A percentile compares a stretch with the other conserved stretches of the same genome.
These are phyloP conservation scores for Solanum peruvianum DNA, from an alignment of 257 asterid genomes.

Conservation along the genomic window DNA sequence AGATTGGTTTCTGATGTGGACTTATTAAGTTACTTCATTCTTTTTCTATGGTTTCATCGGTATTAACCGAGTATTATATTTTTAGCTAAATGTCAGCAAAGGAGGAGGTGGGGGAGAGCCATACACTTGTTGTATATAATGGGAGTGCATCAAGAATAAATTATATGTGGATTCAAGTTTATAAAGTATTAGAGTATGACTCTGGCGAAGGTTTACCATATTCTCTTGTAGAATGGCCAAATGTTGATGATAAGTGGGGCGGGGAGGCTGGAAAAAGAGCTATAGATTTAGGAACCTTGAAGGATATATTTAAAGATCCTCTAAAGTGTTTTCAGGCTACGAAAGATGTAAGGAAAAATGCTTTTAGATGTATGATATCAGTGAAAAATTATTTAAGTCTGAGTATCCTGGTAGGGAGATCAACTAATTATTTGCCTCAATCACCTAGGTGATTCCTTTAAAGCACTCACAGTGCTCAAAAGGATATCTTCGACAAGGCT, in stretches of 20 bases:
- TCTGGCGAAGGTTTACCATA: too few relatives aligned
- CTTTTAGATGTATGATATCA: slow-evolving; percentile 48
- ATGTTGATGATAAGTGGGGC: neutral
- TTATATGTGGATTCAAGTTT: too few relatives aligned
- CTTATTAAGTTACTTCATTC: too few relatives aligned
- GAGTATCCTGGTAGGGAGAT: slow-evolving; percentile 42
- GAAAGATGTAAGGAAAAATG: neutral
- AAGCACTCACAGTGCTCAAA: too few relatives aligned
- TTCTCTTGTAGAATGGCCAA: too few relatives aligned
- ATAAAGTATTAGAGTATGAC: too few relatives aligned
- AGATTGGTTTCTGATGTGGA: too few relatives aligned
- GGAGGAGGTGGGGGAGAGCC: neutral
- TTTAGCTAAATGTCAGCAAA: neutral
- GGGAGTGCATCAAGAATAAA: too few relatives aligned
- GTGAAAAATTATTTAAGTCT: slow-evolving; percentile 33
- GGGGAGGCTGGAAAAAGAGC: slow-evolving; percentile 68
- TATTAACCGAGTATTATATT: too few relatives aligned
- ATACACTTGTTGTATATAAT: neutral
- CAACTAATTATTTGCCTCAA: slow-evolving; percentile 48
- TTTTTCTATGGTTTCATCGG: neutral
- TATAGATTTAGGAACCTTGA: slow-evolving; percentile 26
- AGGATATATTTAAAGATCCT: neutral
- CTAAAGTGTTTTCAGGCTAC: too few relatives aligned
- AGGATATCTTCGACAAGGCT: too few relatives aligned
- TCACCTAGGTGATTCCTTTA: too few relatives aligned